Percentiles rank a stretch among this genome's conserved stretches.
Conservation (phyloP, 2,329 filamentous ascomycete genomes). For the Fusarium verticillioides region DNA sequence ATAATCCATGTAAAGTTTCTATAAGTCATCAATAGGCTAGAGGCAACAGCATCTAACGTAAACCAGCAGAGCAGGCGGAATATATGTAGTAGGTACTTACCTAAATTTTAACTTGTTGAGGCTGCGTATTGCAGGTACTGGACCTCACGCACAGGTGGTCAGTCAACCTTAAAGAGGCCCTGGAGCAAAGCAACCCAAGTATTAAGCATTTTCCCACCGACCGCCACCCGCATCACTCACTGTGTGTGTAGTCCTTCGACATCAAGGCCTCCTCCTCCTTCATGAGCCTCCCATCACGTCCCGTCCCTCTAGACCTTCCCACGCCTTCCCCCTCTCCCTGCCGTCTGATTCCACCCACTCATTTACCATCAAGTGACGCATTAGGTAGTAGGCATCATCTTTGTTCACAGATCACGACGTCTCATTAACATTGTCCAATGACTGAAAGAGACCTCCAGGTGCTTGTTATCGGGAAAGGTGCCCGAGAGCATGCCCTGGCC, state of each 20-base stretch:
- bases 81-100: background rate
- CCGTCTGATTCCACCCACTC: too few relatives aligned
- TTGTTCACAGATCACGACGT: too few relatives aligned
- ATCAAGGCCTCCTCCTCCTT: background rate
- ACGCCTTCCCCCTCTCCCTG: background rate
- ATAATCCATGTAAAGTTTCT: background rate
- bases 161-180: too few relatives aligned
- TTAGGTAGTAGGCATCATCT: background rate
- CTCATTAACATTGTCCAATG: background rate
- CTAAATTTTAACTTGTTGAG: background rate
- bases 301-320: background rate
- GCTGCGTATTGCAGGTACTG: background rate
- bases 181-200: too few relatives aligned
- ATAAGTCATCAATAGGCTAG: background rate
- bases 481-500: slow-evolving; percentile 79
- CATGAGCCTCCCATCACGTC: background rate
- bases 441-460: slow-evolving; percentile 49
- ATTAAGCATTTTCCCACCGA: too few relatives aligned
- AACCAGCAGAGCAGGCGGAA: background rate
- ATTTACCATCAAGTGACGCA: background rate
- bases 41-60: background rate
- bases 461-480: slow-evolving; percentile 78
- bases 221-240: background rate
- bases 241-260: background rate
- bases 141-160: background rate